Conservation (phyloP, 495 filamentous ascomycete genomes). For the Friedmanniomyces simplex region DNA sequence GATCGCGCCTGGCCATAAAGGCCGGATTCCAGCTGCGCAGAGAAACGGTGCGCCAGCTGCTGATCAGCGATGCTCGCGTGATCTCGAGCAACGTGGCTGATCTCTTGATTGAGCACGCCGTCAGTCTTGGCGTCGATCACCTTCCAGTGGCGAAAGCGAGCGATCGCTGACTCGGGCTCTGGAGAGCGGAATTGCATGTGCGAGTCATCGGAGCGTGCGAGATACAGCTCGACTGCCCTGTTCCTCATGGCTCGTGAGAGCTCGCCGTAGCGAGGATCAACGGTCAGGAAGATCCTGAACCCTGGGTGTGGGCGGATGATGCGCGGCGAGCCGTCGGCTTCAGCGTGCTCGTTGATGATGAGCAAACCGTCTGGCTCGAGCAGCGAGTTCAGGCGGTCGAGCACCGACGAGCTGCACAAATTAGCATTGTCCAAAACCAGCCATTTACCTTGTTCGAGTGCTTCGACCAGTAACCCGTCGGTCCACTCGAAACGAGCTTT, state of each 20-base stretch:
- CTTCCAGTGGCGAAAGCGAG: conserved; percentile 3
- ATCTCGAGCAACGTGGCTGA: not conserved
- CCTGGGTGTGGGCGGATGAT: conserved; percentile 72
- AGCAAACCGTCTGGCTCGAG: conserved; percentile 82
- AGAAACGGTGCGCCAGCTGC: not conserved
- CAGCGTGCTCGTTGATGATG: conserved; percentile 84
- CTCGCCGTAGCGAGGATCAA: conserved; percentile 88
- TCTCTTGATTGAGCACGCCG: not conserved
- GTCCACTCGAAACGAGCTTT: conserved; percentile 89
- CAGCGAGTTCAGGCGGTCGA: conserved; percentile 89
- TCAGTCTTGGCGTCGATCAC: not conserved
- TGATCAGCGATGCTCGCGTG: not conserved
- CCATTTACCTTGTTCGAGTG: conserved; percentile 80
- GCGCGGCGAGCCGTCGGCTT: conserved; percentile 67
- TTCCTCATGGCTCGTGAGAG: conserved; percentile 96
- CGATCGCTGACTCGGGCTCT: conserved; percentile 6
- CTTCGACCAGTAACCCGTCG: conserved; percentile 80
- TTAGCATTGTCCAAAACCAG: conserved; percentile 95
- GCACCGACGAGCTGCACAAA: conserved; percentile 83
- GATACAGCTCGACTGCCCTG: conserved; percentile 78
- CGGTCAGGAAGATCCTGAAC: conserved; percentile 88
- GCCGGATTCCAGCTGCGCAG: not conserved
- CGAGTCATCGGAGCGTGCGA: conserved; percentile 27
- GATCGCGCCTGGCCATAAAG: conserved; percentile 2
- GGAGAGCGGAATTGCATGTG: not conserved